Conservation (phyloP, 2,329 filamentous ascomycete species). For the Pestalotiopsis sp. region DNA sequence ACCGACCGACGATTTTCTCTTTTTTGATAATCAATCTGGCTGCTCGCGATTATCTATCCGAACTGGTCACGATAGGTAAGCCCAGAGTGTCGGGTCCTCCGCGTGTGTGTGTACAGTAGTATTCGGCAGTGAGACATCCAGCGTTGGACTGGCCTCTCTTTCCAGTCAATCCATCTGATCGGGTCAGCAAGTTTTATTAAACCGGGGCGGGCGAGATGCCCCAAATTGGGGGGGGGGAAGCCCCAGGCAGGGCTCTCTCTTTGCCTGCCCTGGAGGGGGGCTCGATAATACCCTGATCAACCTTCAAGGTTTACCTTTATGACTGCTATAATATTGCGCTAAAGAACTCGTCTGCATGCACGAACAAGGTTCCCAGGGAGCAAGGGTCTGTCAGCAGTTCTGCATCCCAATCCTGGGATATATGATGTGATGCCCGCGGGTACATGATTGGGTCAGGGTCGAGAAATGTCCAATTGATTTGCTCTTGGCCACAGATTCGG, state of each 20-base stretch:
- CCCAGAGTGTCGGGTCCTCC: background rate
- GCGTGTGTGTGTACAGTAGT: background rate
- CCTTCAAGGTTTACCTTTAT: background rate
- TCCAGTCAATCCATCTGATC: background rate
- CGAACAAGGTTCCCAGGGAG: background rate
- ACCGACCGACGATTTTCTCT: background rate
- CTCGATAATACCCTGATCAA: background rate
- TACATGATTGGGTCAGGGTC: background rate
- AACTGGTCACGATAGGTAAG: background rate
- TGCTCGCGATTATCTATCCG: background rate
- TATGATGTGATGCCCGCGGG: background rate
- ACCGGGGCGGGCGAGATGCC: background rate
- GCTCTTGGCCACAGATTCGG: background rate
- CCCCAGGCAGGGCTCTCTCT: no score
- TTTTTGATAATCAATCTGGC: background rate
- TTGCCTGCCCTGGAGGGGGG: background rate
- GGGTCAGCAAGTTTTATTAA: background rate
- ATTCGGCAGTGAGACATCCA: background rate
- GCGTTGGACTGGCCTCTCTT: background rate
- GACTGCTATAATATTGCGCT: background rate
- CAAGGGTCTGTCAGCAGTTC: background rate
- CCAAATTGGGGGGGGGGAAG: background rate
- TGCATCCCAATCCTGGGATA: background rate
- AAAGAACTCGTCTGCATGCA: background rate
- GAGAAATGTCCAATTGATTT: background rate